Conservation (phyloP, 306 rosid species). For the Urtica urens region DNA sequence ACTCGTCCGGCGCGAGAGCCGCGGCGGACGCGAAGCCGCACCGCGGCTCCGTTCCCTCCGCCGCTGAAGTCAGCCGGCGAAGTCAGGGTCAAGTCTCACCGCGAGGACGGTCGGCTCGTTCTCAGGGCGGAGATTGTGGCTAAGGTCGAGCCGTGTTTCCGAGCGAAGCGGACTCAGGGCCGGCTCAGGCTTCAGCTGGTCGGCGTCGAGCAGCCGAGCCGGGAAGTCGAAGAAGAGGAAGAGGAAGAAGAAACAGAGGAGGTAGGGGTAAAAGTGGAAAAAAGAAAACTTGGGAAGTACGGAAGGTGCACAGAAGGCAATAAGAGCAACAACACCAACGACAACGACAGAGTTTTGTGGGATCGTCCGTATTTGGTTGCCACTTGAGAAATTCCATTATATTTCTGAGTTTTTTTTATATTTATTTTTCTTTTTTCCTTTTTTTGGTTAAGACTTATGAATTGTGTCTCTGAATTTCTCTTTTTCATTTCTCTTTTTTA, state of each 20-base stretch:
- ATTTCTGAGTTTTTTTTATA: background rate
- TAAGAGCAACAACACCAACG: slow-evolving; percentile 25
- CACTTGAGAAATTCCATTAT: slow-evolving; percentile 16
- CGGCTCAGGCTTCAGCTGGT: slow-evolving; percentile 46
- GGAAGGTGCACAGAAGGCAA: slow-evolving; percentile 61
- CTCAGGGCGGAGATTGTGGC: slow-evolving; percentile 37
- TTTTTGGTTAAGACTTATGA: too few relatives aligned
- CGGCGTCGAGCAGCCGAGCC: background rate
- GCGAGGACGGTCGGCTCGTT: slow-evolving; percentile 68
- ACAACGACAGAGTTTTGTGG: slow-evolving; percentile 25
- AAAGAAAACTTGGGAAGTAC: slow-evolving; percentile 27
- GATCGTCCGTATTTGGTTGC: slow-evolving; percentile 36
- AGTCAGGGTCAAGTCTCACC: slow-evolving; percentile 44
- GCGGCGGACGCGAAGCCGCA: background rate
- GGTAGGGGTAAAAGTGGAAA: slow-evolving; percentile 29
- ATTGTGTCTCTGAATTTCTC: too few relatives aligned
- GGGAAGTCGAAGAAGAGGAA: slow-evolving; percentile 12
- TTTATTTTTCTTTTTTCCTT: background rate
- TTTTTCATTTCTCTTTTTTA: slow-evolving; percentile 5
- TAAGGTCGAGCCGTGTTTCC: slow-evolving; percentile 24
- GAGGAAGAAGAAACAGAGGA: background rate
- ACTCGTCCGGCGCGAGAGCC: background rate
- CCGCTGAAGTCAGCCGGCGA: slow-evolving; percentile 18
- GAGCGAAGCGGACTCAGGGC: slow-evolving; percentile 49
- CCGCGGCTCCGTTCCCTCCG: background rate